Percentiles rank a stretch among this genome's conserved stretches.
Evolutionary conservation across 2,329 filamentous ascomycete species (phyloP).

Genomic region (Cytospora piceicola): DNA sequence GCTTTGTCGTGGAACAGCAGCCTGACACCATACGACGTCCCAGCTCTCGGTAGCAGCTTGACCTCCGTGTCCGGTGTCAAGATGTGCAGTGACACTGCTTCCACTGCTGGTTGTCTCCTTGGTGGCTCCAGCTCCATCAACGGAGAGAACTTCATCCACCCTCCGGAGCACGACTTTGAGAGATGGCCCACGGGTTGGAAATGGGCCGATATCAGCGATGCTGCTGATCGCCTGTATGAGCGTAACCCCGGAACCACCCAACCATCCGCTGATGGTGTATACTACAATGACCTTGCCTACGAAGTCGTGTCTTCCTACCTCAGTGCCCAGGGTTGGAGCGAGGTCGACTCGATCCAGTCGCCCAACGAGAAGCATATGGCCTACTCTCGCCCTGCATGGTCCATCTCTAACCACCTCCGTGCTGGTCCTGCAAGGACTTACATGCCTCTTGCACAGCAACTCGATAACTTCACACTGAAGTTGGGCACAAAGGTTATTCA

Average conservation of each 20-base stretch:
- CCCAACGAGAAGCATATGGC: slow-evolving; percentile 31
- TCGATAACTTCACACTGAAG: slow-evolving; percentile 35
- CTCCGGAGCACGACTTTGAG: slow-evolving; percentile 40
- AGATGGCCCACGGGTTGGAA: slow-evolving; percentile 40
- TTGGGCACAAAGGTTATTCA: slow-evolving; percentile 34
- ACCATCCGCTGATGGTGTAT: slow-evolving; percentile 36
- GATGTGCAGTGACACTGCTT: slow-evolving; percentile 43
- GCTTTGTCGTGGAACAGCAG: slow-evolving; percentile 41
- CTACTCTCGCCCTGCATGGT: slow-evolving; percentile 31
- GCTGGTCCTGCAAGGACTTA: slow-evolving; percentile 34
- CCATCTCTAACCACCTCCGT: slow-evolving; percentile 30
- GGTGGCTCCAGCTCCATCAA: slow-evolving; percentile 43
- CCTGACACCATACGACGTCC: slow-evolving; percentile 40
- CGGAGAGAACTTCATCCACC: slow-evolving; percentile 40
- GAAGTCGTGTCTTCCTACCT: slow-evolving; percentile 30
- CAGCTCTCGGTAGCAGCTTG: slow-evolving; percentile 36
- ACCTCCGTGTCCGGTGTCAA: slow-evolving; percentile 31
- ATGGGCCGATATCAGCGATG: slow-evolving; percentile 35
- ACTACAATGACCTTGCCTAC: slow-evolving; percentile 29
- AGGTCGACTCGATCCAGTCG: slow-evolving; percentile 30
- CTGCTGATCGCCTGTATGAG: slow-evolving; percentile 36
- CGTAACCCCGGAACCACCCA: slow-evolving; percentile 37
- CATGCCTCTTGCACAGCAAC: slow-evolving; percentile 33
- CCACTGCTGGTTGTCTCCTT: slow-evolving; percentile 43
- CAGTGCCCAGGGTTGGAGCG: slow-evolving; percentile 28